Evolutionary conservation across 805 yeast species (phyloP).

Genomic region (Millerago galiae): DNA sequence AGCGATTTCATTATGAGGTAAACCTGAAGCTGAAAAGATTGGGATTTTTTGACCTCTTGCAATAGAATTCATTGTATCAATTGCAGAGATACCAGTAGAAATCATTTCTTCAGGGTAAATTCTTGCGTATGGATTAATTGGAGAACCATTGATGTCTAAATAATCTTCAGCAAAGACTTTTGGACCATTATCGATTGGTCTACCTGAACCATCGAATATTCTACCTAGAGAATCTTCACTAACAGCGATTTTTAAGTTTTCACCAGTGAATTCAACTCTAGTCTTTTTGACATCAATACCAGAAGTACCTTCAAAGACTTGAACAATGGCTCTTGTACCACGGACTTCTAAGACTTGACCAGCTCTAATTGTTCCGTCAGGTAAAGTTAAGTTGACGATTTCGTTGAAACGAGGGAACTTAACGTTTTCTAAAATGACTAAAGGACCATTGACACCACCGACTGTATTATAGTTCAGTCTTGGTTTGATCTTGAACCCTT

Average conservation of each 20-base stretch:
- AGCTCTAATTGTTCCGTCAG: constrained; percentile 91
- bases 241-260: constrained; percentile 87
- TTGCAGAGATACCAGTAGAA: constrained; percentile 97
- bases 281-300: constrained; percentile 99
- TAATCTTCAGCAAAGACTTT: constrained; percentile 98
- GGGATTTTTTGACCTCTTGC: constrained; percentile 99
- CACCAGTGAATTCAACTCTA: constrained; percentile 94
- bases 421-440: constrained; percentile 83
- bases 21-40: constrained; percentile 97
- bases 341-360: constrained; percentile 98
- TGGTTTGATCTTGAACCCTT: constrained; percentile 88
- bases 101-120: constrained; percentile 99
- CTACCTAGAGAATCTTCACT: constrained; percentile 97
- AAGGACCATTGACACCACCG: constrained; percentile 97
- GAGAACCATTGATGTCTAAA: constrained; percentile 97
- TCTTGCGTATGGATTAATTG: constrained; percentile 97
- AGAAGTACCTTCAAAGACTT: constrained; percentile 98
- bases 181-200: constrained; percentile 98
- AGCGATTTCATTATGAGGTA: constrained; percentile 99
- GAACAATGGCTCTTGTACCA: constrained; percentile 95
- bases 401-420: constrained; percentile 90
- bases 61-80: constrained; percentile 98
- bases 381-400: constrained; percentile 92
- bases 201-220: constrained; percentile 97
- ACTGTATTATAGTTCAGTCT: constrained; percentile 93